Conservation (phyloP, 495 filamentous ascomycete genomes). For the Neurospora sp. region DNA sequence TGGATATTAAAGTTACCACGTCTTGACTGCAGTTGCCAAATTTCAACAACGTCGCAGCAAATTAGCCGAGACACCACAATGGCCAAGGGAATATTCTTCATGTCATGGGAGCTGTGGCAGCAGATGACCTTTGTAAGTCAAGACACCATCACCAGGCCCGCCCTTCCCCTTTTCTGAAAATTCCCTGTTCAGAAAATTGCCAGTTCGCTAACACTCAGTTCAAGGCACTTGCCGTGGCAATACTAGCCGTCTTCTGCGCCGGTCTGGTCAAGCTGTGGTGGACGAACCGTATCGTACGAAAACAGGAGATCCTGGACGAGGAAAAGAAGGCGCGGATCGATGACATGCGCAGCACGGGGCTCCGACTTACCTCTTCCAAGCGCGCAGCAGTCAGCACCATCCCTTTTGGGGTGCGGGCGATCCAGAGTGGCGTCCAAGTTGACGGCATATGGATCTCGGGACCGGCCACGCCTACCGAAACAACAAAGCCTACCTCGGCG, state of each 20-base stretch:
- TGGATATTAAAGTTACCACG: not conserved
- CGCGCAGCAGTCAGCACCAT: conserved; percentile 44
- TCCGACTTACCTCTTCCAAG: conserved; percentile 18
- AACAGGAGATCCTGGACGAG: conserved; percentile 54
- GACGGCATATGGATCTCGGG: conserved; percentile 85
- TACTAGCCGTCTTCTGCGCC: conserved; percentile 40
- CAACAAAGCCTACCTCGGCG: conserved; percentile 22
- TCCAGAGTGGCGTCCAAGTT: conserved; percentile 76
- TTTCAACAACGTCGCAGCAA: not conserved
- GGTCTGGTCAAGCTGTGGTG: conserved; percentile 50
- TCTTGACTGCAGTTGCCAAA: not conserved
- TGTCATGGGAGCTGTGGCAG: conserved; percentile 75
- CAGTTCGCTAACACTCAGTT: conserved; percentile 10
- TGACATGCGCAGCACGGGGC: conserved; percentile 42
- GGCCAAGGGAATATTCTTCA: conserved; percentile 51
- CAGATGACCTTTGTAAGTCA: conserved; percentile 78
- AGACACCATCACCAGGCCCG: not conserved
- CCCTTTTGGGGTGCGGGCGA: conserved; percentile 81
- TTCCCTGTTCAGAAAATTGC: not conserved
- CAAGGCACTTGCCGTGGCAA: conserved; percentile 37
- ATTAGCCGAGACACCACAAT: conserved; percentile 5
- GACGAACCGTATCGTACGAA: conserved; percentile 53
- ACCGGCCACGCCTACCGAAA: conserved; percentile 42
- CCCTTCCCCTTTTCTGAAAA: not conserved
- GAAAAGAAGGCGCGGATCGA: conserved; percentile 48